phyloP scores from a whole-genome alignment of 2,329 filamentous ascomycete species.

The Aureobasidium sp. region DNA sequence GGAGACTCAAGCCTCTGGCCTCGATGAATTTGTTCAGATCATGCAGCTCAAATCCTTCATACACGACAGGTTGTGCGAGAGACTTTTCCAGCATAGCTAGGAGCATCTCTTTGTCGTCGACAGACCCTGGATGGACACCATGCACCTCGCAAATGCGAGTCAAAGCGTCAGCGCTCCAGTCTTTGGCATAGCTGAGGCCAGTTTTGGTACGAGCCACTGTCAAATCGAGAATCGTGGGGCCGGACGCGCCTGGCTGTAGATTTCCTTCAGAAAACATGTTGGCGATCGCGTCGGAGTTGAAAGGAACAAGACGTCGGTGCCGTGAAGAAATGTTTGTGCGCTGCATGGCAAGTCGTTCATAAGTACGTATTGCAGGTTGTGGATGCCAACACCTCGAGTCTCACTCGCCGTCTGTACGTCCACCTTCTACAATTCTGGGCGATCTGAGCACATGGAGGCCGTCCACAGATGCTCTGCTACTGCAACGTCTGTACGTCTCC shows the following conservation, averaged over 20 bases:
- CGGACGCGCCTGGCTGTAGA: neutral
- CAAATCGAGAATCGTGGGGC: neutral
- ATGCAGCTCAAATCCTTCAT: neutral
- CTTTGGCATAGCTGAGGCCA: neutral
- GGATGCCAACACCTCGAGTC: neutral
- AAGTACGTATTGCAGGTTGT: neutral
- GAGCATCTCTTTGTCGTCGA: neutral
- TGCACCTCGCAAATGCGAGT: neutral
- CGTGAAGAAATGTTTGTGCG: neutral
- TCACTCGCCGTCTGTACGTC: neutral
- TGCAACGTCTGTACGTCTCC: neutral
- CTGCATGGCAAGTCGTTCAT: no score
- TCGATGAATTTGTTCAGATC: neutral
- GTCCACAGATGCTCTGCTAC: neutral
- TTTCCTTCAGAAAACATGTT: neutral
- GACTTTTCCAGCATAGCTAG: neutral
- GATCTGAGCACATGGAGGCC: neutral
- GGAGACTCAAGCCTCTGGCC: neutral
- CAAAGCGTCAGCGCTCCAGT: neutral
- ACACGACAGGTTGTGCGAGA: neutral
- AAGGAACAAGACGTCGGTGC: neutral
- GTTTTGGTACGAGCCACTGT: neutral
- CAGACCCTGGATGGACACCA: neutral
- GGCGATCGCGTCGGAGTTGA: neutral
- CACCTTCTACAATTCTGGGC: no score